phyloP scores from a whole-genome alignment of 441 rosid genomes.

The Eruca vesicaria region DNA sequence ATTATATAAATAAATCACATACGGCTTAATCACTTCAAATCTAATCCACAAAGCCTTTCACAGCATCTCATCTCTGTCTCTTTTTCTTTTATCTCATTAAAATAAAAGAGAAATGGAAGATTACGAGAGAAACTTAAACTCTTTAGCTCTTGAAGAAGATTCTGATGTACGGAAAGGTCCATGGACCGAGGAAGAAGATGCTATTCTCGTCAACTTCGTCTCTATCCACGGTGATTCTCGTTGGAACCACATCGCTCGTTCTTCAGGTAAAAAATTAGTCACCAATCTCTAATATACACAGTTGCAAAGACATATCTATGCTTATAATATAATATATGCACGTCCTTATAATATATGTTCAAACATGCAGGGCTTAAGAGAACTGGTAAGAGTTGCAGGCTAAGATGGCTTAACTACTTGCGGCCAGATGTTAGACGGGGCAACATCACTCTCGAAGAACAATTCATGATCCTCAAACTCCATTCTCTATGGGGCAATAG shows the following conservation, averaged over 20 bases:
- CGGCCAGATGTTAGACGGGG: conserved; percentile 89
- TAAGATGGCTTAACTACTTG: conserved; percentile 87
- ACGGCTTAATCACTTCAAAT: conserved; percentile 30
- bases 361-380: conserved; percentile 59
- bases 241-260: conserved; percentile 78
- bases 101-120: conserved; percentile 41
- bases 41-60: conserved; percentile 20
- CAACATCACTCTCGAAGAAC: conserved; percentile 77
- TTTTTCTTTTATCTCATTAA: background rate
- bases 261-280: conserved; percentile 47
- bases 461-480: conserved; percentile 78
- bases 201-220: conserved; percentile 55
- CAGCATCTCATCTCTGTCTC: conserved; percentile 14
- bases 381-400: conserved; percentile 92
- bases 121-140: conserved; percentile 30
- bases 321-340: background rate
- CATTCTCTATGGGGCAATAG: conserved; percentile 94
- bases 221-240: conserved; percentile 79
- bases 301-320: background rate
- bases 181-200: conserved; percentile 86
- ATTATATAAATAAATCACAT: conserved; percentile 16
- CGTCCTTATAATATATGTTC: background rate
- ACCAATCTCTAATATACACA: background rate
- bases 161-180: conserved; percentile 75
- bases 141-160: conserved; percentile 43